Base-by-base conservation (phyloP, 208 protist genomes). In the Leishmania martiniquensis region DNA sequence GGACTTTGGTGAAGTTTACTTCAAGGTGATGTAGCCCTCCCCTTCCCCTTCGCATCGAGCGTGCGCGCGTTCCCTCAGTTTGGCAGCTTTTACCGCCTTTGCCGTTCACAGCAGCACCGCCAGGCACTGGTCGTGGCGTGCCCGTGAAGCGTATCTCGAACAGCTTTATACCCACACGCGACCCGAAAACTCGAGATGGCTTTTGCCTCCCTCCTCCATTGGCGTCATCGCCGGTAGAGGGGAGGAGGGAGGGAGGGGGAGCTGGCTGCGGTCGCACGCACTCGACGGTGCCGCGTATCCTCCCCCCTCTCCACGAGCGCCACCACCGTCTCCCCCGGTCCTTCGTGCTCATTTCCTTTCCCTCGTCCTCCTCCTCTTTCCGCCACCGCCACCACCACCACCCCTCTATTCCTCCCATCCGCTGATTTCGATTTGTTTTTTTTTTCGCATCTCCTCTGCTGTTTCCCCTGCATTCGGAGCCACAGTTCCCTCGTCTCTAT, bases 1-100 rank as follows among this genome's bases (percentile, higher is more conserved):
- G 49, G 69, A 85, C 45, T 72, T 73, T 39, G 83, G 86, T 0
- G 84, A 90, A 59, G 57, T 55, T 49, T 92, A 89, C 82, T 92
- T 89, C 68, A 86, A 76, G 60, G 68, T 37, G 32, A 42, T 47
- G 29, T 72, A 72, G 68, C 32, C 37, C 5, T 42, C 68, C 68
- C 39, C 32, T 20, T 5, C 68, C 68, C 39, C 32, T 20, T 5
- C 39, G 4, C 6, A 22, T 37, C 42, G 20, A 72, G 17, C 47
- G 17, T 25, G 22, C 47, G 17, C 47, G 42, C 22, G 42, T 12
- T n/a, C 39, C 65, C 44, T 42, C 32, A 34, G 39, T 32, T 49
- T 32, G 65, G 25, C 39, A 49, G 25, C 25, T 7, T 34, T 51
- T 49, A 67, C 15, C 25, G 15, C 12, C 55, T 62, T 45, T 62